Percentiles rank a stretch among this genome's conserved stretches.
Conservation (phyloP, 176 grass and related monocot species). For the Echinochloa phyllopogon region DNA sequence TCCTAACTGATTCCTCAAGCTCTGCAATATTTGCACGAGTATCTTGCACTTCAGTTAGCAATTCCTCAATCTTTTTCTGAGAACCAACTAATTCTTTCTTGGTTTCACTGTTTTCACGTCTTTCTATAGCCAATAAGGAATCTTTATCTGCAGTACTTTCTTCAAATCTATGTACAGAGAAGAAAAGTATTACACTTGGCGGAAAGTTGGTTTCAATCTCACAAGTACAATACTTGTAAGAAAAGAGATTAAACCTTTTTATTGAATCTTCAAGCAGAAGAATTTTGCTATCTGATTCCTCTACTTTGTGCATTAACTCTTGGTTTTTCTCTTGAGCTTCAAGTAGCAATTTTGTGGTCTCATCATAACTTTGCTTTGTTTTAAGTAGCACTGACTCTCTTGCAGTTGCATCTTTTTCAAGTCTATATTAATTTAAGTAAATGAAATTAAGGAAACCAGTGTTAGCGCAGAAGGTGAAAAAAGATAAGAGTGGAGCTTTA, state of each 20-base stretch:
- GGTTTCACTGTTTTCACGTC: conserved; percentile 54
- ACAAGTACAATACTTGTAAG: conserved; percentile 27
- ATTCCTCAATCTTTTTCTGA: conserved; percentile 53
- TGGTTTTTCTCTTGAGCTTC: conserved; percentile 51
- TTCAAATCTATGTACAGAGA: conserved; percentile 61
- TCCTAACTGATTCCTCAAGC: conserved; percentile 55
- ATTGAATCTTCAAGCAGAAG: conserved; percentile 53
- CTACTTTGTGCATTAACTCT: conserved; percentile 46
- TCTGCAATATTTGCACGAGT: conserved; percentile 50
- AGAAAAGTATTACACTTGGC: conserved; percentile 40
- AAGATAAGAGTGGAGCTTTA: conserved; percentile 30
- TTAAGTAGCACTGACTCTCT: conserved; percentile 52
- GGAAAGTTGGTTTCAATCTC: conserved; percentile 21
- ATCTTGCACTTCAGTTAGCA: conserved; percentile 57
- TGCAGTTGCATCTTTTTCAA: conserved; percentile 56
- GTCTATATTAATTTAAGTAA: conserved; percentile 55
- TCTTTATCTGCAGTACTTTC: conserved; percentile 54
- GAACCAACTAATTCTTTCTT: conserved; percentile 60
- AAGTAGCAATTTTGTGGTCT: conserved; percentile 42
- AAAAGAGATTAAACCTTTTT: conserved; percentile 55
- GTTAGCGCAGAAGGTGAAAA: conserved; percentile 39
- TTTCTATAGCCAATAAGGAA: conserved; percentile 66
- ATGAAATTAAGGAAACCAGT: conserved; percentile 43
- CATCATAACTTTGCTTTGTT: conserved; percentile 59
- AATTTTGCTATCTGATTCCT: conserved; percentile 54